Percentiles rank a stretch among this genome's conserved stretches.
These are phyloP conservation scores for Aspergillus japonicus DNA, from an alignment of 2,329 filamentous ascomycete genomes.

Conservation along the genomic window DNA sequence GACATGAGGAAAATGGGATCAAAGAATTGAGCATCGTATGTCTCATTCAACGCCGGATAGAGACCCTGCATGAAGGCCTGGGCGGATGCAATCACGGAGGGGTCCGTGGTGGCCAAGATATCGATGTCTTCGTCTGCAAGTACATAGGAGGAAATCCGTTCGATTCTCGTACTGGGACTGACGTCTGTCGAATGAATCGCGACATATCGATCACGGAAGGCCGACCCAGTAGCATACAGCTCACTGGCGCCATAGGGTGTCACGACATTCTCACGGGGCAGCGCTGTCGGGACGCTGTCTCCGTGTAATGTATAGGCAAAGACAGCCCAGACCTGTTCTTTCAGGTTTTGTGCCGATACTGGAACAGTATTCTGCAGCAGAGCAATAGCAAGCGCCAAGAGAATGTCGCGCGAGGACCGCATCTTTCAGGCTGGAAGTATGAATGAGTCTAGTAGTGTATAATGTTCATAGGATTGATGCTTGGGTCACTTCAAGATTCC, in stretches of 20 bases:
- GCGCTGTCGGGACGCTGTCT: conserved; percentile 52
- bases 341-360: conserved; percentile 27
- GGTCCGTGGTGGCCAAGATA: conserved; percentile 49
- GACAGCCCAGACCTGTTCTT: conserved; percentile 45
- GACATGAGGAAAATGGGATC: conserved; percentile 44
- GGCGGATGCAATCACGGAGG: conserved; percentile 53
- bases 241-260: conserved; percentile 58
- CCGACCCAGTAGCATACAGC: conserved; percentile 50
- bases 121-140: conserved; percentile 49
- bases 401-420: not conserved
- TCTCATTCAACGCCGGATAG: conserved; percentile 52
- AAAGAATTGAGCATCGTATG: conserved; percentile 32
- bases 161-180: conserved; percentile 37
- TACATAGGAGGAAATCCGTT: conserved; percentile 46
- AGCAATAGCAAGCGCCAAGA: conserved; percentile 4
- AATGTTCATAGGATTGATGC: not conserved
- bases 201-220: conserved; percentile 56
- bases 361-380: conserved; percentile 18
- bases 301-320: conserved; percentile 57
- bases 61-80: conserved; percentile 63
- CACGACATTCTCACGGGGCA: conserved; percentile 40
- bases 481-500: not conserved
- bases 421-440: not conserved
- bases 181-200: conserved; percentile 25
- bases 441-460: not conserved